phyloP scores from a whole-genome alignment of 2,329 filamentous ascomycete genomes.

The Gyromitra esculenta region DNA sequence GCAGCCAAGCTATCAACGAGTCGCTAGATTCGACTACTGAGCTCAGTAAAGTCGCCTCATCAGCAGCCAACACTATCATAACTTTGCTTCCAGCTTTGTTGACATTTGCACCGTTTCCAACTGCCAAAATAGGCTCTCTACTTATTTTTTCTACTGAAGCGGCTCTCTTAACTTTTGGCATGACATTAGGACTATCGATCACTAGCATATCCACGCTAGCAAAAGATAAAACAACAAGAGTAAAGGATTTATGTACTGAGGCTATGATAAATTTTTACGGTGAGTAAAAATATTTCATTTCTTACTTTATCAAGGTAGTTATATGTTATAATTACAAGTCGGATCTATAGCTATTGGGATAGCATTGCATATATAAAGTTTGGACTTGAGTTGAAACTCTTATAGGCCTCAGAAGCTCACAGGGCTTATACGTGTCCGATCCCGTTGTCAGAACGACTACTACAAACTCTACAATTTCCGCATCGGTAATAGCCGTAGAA shows the following conservation, averaged over 20 bases:
- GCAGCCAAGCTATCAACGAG: background rate
- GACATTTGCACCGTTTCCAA: conserved; percentile 1
- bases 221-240: conserved; percentile 1
- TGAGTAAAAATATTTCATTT: background rate
- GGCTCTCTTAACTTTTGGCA: background rate
- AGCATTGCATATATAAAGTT: background rate
- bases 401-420: background rate
- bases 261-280: background rate
- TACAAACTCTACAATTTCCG: background rate
- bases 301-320: background rate
- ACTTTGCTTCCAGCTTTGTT: conserved; percentile 5
- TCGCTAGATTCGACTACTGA: background rate
- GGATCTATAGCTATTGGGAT: background rate
- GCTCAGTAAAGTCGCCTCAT: background rate
- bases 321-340: background rate
- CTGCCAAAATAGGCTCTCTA: background rate
- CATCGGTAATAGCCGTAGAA: too few species aligned
- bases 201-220: background rate
- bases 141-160: background rate
- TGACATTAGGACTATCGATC: conserved; percentile 13
- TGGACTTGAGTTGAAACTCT: background rate
- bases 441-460: background rate
- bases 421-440: background rate
- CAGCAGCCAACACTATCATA: conserved; percentile 6
- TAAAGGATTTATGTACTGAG: conserved; percentile 5